A percentile compares a stretch with the other conserved stretches of the same genome.
These are phyloP conservation scores for Eucalyptus viminalis DNA, from an alignment of 345 rosid genomes.

Conservation along the genomic window DNA sequence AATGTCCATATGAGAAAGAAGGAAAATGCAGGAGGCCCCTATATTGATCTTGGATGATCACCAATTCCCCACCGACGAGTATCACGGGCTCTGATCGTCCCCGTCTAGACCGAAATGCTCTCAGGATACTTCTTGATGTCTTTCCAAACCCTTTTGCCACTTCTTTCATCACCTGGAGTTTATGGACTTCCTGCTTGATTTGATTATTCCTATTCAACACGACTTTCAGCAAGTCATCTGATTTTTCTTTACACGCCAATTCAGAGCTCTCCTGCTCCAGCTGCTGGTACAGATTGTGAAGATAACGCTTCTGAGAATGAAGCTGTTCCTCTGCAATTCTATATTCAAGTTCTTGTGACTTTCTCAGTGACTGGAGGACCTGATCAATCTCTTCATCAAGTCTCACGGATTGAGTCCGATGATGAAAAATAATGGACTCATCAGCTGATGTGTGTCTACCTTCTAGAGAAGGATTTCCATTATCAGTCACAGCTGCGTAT, in stretches of 20 bases:
- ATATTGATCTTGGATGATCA: neutral
- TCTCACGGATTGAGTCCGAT: constrained; percentile 27
- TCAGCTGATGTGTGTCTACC: neutral
- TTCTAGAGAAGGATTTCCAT: constrained; percentile 14
- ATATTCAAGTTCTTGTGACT: constrained; percentile 55
- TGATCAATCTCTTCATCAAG: constrained; percentile 49
- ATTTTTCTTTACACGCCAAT: constrained; percentile 6
- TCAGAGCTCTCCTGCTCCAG: constrained; percentile 59
- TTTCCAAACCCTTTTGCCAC: constrained; percentile 70
- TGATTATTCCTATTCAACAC: constrained; percentile 39
- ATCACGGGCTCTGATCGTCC: constrained; percentile 4
- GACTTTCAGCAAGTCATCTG: constrained; percentile 14
- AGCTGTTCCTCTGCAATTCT: constrained; percentile 53
- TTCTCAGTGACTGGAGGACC: constrained; percentile 41
- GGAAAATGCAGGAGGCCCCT: neutral
- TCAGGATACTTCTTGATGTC: constrained; percentile 35
- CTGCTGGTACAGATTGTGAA: constrained; percentile 43
- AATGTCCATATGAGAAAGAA: neutral
- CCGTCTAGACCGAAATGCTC: constrained; percentile 31
- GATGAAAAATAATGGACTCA: constrained; percentile 15
- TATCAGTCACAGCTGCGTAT: neutral
- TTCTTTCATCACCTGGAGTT: constrained; percentile 57
- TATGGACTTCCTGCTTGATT: constrained; percentile 39
- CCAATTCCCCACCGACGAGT: neutral
- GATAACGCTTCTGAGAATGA: constrained; percentile 42